phyloP scores from a whole-genome alignment of 2,329 filamentous ascomycete genomes.

The Cladophialophora carrionii region DNA sequence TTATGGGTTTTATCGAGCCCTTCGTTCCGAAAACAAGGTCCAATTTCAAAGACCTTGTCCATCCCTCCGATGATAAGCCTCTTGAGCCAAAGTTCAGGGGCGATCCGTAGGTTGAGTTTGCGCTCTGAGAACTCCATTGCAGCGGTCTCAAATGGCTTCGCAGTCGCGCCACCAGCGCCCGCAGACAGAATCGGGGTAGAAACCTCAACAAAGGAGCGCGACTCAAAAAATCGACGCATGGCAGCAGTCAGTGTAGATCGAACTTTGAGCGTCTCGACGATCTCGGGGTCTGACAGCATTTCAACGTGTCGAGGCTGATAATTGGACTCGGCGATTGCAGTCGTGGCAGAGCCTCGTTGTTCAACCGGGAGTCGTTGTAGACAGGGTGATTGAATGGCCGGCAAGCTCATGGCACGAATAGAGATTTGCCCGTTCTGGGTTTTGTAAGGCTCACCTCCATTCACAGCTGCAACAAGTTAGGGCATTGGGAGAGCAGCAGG shows the following conservation, averaged over 20 bases:
- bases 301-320: constrained; percentile 71
- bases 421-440: constrained; percentile 77
- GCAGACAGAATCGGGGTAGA: constrained; percentile 85
- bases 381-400: constrained; percentile 73
- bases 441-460: constrained; percentile 66
- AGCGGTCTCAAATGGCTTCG: constrained; percentile 79
- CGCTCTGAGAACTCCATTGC: constrained; percentile 75
- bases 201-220: constrained; percentile 78
- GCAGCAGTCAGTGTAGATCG: constrained; percentile 74
- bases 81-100: constrained; percentile 94
- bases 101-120: constrained; percentile 78
- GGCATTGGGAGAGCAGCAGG: constrained; percentile 26
- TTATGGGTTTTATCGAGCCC: constrained; percentile 88
- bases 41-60: constrained; percentile 89
- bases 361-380: constrained; percentile 74
- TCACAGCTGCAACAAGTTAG: constrained; percentile 58
- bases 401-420: constrained; percentile 68
- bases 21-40: constrained; percentile 90
- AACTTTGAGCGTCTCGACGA: constrained; percentile 70
- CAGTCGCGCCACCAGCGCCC: constrained; percentile 81
- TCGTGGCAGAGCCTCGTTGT: constrained; percentile 40
- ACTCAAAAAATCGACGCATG: constrained; percentile 73
- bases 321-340: constrained; percentile 57
- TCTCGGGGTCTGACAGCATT: constrained; percentile 73
- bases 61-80: constrained; percentile 86